These are phyloP conservation scores for Colletotrichum liriopes DNA, from an alignment of 2,329 filamentous ascomycete genomes.

Conservation along the genomic window DNA sequence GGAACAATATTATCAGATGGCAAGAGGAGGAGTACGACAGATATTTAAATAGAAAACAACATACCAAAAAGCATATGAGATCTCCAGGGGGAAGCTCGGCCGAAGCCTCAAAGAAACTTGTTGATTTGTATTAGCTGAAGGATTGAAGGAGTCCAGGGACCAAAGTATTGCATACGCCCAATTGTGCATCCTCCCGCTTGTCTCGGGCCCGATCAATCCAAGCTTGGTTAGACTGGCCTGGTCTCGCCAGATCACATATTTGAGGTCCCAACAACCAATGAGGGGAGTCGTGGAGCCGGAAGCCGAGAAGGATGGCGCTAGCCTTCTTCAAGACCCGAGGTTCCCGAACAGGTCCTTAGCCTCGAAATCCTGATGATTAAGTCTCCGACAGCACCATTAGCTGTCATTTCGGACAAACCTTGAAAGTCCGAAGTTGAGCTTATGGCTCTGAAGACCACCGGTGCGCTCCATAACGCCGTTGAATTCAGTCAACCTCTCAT, in stretches of 20 bases:
- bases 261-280: not conserved
- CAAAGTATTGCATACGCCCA: not conserved
- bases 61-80: too few species aligned
- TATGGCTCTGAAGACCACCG: not conserved
- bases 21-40: not conserved
- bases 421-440: not conserved
- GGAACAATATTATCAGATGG: not conserved
- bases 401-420: not conserved
- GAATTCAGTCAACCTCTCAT: too few species aligned
- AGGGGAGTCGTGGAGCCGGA: not conserved
- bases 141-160: not conserved
- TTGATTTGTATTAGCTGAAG: not conserved
- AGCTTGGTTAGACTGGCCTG: not conserved
- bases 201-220: slow-evolving; percentile 1
- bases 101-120: too few species aligned
- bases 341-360: not conserved
- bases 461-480: not conserved
- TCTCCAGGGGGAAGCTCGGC: too few species aligned
- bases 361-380: too few species aligned
- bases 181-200: not conserved
- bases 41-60: not conserved
- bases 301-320: not conserved
- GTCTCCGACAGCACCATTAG: not conserved
- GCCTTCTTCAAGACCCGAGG: not conserved
- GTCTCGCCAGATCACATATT: not conserved